A percentile compares a stretch with the other conserved stretches of the same genome.
Evolutionary conservation across 129 eudicot genomes (phyloP).

Genomic region (Pseudognaphalium luteoalbum): DNA sequence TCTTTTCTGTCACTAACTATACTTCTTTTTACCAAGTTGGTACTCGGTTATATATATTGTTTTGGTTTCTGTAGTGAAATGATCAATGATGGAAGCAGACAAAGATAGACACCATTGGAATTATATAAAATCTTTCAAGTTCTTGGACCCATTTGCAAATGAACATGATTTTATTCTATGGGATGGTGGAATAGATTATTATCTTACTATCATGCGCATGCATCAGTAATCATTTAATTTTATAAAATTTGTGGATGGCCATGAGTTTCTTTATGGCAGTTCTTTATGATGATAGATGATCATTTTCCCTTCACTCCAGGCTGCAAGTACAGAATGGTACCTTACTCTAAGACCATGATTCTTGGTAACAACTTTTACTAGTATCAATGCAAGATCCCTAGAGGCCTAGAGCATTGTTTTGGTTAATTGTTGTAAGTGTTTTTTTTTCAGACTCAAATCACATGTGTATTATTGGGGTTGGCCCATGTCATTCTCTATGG

Average conservation of each 20-base stretch:
- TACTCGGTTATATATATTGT: conserved; percentile 16
- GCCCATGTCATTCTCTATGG: neutral
- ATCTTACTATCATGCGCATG: conserved; percentile 15
- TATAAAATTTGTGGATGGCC: neutral
- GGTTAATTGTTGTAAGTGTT: neutral
- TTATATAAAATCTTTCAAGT: neutral
- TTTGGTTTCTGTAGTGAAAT: conserved; percentile 29
- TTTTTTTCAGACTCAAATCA: neutral
- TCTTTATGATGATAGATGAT: neutral
- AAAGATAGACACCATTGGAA: conserved; percentile 25
- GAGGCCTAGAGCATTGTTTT: neutral
- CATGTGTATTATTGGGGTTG: neutral
- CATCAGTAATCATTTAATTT: neutral
- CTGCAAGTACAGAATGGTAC: conserved; percentile 5
- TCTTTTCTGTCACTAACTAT: conserved; percentile 5
- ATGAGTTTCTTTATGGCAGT: neutral
- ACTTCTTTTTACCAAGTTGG: conserved; percentile 18
- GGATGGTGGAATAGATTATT: neutral
- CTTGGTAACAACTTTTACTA: neutral
- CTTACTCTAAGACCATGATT: neutral
- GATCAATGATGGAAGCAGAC: conserved; percentile 31
- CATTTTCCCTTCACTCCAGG: neutral
- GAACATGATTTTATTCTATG: conserved; percentile 36
- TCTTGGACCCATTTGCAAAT: conserved; percentile 34
- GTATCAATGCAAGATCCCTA: neutral